Evolutionary conservation across 164 flowering plant genomes (phyloP).

Genomic region (Paratinospora sagittata): DNA sequence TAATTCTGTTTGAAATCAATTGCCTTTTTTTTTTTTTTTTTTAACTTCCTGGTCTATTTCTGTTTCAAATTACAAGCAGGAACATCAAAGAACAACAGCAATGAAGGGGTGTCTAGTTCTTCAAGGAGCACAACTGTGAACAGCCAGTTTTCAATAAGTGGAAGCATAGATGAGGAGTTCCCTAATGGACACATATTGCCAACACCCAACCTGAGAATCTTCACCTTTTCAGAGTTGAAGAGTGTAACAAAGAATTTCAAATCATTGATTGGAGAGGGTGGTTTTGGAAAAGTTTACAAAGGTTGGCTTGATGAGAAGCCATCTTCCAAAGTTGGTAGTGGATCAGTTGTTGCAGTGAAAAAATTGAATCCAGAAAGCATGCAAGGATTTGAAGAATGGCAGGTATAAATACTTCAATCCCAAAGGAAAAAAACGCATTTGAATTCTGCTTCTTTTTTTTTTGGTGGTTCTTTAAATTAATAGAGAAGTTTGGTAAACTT

Average conservation of each 20-base stretch:
- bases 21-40: no score
- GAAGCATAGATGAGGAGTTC: no score
- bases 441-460: neutral
- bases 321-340: slow-evolving; percentile 40
- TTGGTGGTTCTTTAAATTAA: neutral
- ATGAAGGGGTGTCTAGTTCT: no score
- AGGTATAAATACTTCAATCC: slow-evolving; percentile 27
- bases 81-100: no score
- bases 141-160: no score
- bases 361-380: slow-evolving; percentile 54
- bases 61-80: no score
- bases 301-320: slow-evolving; percentile 66
- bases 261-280: slow-evolving; percentile 62
- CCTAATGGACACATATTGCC: slow-evolving; percentile 39
- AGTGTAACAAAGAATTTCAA: slow-evolving; percentile 50
- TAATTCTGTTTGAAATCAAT: no score
- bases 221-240: slow-evolving; percentile 50
- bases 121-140: no score
- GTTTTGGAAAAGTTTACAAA: slow-evolving; percentile 64
- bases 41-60: no score
- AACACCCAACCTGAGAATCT: slow-evolving; percentile 42
- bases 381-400: slow-evolving; percentile 72
- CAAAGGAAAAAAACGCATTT: neutral
- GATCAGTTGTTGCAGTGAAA: slow-evolving; percentile 62
- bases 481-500: no score